Base-by-base conservation (phyloP, 805 yeast genomes). In the Candida alai region DNA sequence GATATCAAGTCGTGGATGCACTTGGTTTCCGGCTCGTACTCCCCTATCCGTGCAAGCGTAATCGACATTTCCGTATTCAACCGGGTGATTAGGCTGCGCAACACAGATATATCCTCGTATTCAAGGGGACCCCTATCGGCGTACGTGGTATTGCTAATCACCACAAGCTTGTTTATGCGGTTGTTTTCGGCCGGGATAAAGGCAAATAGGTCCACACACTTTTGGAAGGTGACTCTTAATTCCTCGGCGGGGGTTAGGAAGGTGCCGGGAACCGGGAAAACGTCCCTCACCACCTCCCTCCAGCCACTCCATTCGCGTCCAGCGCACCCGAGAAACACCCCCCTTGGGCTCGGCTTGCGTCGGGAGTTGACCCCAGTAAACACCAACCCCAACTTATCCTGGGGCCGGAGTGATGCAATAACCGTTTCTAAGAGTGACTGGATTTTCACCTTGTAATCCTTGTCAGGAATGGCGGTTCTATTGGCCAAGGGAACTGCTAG, bases 301-400 rank as follows among this genome's bases (percentile, higher is more conserved):
- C 79, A 73, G 1, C 76, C 76, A 9, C 58, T 52, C 79, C 79
- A 75, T 4, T 43, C 42, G 10, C 62, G 51, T 12, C 56, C 50
- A 0, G 67, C 60, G 47, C 72, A 65, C 3, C 80, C 80, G 26
- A 70, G 53, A 41, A 65, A 74, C 1, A 73, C 62, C 1, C 74
- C 72, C 20, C 44, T 44, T 17, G 55, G 49, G 6, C 63, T 58
- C n/a, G 54, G 49, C 22, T 35, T 41, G 6, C 74, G 65, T 6
- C 41, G 38, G 1, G 71, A 70, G 46, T 72, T 65, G 31, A 65
- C 55, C 1, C 80, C 80, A 14, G 69, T 52, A 12, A 72, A 51
- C 0, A 76, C 63, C 14, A 76, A 39, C 1, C 79, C 80, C 10
- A 76, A 45, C 24, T 54, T 58, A 45, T 74, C 81, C 11, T 48